phyloP scores from a whole-genome alignment of 106 monocot genomes.

The Agapanthus africanus region DNA sequence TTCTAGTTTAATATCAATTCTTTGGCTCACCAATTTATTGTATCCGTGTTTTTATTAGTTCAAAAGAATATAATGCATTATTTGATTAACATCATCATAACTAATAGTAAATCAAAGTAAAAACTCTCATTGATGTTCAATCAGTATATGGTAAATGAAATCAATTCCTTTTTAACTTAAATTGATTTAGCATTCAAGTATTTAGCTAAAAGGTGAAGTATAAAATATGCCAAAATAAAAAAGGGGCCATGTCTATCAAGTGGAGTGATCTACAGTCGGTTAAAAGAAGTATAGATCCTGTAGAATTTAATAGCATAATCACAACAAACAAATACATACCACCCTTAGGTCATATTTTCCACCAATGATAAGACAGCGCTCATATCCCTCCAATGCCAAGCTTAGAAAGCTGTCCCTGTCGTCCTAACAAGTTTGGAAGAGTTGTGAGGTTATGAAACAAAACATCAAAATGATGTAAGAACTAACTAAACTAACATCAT shows the following conservation, averaged over 20 bases:
- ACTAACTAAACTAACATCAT: background rate
- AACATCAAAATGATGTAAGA: background rate
- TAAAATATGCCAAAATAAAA: background rate
- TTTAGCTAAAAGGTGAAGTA: conserved; percentile 1
- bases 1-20: background rate
- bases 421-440: conserved; percentile 43
- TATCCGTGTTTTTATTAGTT: background rate
- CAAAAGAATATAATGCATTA: background rate
- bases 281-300: background rate
- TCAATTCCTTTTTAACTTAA: background rate
- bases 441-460: conserved; percentile 2
- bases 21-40: too few species aligned
- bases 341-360: conserved; percentile 92
- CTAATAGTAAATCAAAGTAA: background rate
- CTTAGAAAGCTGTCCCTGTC: conserved; percentile 88
- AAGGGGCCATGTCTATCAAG: background rate
- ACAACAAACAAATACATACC: conserved; percentile 40
- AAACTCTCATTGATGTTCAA: background rate
- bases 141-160: background rate
- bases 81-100: background rate
- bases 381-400: conserved; percentile 82
- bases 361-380: conserved; percentile 72
- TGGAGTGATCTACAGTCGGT: background rate
- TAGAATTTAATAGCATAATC: background rate
- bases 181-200: background rate